These are phyloP conservation scores for Populus hybrid DNA, from an alignment of 441 rosid genomes.

Conservation along the genomic window DNA sequence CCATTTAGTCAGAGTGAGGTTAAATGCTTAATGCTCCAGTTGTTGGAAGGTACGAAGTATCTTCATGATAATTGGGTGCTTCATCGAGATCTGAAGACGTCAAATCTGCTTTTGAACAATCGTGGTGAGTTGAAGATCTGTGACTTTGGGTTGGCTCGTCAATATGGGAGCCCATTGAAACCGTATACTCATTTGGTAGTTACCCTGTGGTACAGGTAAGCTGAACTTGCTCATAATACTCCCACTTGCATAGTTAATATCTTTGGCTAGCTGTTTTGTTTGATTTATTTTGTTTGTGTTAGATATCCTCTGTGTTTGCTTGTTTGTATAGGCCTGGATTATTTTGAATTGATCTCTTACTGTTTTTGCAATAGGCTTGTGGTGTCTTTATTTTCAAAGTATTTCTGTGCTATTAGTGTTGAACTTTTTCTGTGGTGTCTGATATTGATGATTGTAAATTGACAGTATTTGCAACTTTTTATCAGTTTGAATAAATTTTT, in stretches of 20 bases:
- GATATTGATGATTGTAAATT: not conserved
- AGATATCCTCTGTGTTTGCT: not conserved
- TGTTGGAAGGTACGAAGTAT: conserved; percentile 89
- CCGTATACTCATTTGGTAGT: conserved; percentile 99
- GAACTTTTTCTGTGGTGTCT: not conserved
- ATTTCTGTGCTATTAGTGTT: not conserved
- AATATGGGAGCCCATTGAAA: conserved; percentile 94
- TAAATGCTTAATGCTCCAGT: conserved; percentile 96
- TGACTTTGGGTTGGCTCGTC: conserved; percentile 98
- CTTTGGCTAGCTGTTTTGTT: not conserved
- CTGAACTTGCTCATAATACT: conserved; percentile 12
- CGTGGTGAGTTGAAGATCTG: conserved; percentile 97
- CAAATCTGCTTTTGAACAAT: conserved; percentile 92
- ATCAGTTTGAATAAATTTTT: not conserved
- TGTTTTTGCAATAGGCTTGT: not conserved
- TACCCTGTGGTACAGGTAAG: conserved; percentile 99
- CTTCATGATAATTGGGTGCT: conserved; percentile 99
- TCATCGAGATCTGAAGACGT: conserved; percentile 95
- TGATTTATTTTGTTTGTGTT: not conserved
- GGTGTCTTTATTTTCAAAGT: not conserved
- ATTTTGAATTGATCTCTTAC: not conserved
- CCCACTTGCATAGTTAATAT: not conserved
- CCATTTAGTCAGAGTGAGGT: conserved; percentile 99
- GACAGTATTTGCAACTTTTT: not conserved
- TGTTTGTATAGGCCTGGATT: not conserved